A percentile compares a stretch with the other conserved stretches of the same genome.
Evolutionary conservation across 805 yeast species (phyloP).

Genomic region (Cyberlindnera lachancei): DNA sequence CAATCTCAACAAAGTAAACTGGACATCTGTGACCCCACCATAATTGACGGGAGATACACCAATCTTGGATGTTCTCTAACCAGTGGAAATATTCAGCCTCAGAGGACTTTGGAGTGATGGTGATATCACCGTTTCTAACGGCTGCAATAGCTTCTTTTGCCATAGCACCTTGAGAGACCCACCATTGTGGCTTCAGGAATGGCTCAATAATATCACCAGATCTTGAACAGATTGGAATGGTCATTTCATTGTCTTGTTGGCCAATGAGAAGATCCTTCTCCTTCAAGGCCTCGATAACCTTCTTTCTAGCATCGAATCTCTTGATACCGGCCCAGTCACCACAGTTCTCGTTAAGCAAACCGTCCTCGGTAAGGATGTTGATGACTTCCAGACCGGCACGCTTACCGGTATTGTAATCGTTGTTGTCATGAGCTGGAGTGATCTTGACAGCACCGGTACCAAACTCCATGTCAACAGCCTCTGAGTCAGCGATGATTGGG

Average conservation of each 20-base stretch:
- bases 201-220: conserved; percentile 98
- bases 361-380: conserved; percentile 89
- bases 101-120: conserved; percentile 80
- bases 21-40: conserved; percentile 99
- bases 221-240: conserved; percentile 89
- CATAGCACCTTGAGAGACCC: conserved; percentile 89
- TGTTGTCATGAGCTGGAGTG: conserved; percentile 97
- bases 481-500: conserved; percentile 84
- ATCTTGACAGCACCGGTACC: conserved; percentile 99
- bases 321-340: conserved; percentile 89
- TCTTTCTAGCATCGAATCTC: conserved; percentile 88
- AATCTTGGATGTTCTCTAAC: conserved; percentile 94
- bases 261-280: conserved; percentile 69
- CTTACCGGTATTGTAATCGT: conserved; percentile 95
- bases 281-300: conserved; percentile 75
- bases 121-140: conserved; percentile 73
- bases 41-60: conserved; percentile 94
- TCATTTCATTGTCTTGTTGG: conserved; percentile 93
- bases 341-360: conserved; percentile 82
- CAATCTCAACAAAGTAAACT: conserved; percentile 78
- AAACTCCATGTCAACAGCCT: conserved; percentile 97
- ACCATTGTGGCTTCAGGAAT: conserved; percentile 97
- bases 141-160: conserved; percentile 83
- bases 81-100: conserved; percentile 92
- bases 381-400: conserved; percentile 84